A percentile compares a stretch with the other conserved stretches of the same genome.
These are phyloP conservation scores for Handroanthus guayacan DNA, from an alignment of 257 asterid genomes.

Conservation along the genomic window DNA sequence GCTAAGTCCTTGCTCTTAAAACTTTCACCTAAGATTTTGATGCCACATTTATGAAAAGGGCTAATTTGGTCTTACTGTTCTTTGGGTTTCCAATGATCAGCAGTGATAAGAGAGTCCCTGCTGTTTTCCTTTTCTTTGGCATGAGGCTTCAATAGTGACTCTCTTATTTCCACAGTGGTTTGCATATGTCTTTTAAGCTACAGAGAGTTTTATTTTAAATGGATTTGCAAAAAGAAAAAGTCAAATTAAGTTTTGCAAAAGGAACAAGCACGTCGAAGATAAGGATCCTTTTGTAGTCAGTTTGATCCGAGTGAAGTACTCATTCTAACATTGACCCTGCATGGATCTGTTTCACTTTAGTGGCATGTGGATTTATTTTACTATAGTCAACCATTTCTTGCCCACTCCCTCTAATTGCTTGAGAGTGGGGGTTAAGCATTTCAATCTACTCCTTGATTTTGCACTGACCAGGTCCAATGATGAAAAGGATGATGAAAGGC, in stretches of 20 bases:
- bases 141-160: not conserved
- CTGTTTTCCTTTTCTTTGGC: not conserved
- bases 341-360: constrained; percentile 3
- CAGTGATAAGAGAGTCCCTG: not conserved
- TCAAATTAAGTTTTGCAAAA: not conserved
- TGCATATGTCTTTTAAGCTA: not conserved
- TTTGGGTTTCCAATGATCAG: constrained; percentile 6
- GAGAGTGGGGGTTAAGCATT: constrained; percentile 23
- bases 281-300: not conserved
- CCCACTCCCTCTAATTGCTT: constrained; percentile 13
- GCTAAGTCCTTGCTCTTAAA: constrained; percentile 2
- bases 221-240: not conserved
- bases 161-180: not conserved
- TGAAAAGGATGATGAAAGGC: constrained; percentile 60
- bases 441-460: constrained; percentile 14
- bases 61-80: not conserved
- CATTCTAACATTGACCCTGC: not conserved
- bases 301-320: not conserved
- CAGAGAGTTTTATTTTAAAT: not conserved
- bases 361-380: constrained; percentile 6
- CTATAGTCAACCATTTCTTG: not conserved
- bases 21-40: constrained; percentile 3
- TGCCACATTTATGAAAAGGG: constrained; percentile 1
- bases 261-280: not conserved
- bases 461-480: constrained; percentile 56